phyloP scores from a whole-genome alignment of 306 rosid species.

The Dryas alaskensis region DNA sequence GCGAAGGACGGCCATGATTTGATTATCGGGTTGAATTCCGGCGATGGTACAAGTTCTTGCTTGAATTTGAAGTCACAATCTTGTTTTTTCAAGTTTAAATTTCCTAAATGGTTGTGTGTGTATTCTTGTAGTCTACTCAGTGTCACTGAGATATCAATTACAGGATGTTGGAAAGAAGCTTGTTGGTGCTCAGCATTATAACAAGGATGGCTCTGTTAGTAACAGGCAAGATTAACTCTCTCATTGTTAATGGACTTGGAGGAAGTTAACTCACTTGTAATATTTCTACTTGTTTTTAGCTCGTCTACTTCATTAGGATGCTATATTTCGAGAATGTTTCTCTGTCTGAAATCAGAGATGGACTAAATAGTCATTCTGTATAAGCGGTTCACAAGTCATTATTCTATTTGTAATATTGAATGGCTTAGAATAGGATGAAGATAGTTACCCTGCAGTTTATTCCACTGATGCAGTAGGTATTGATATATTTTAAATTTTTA shows the following conservation, averaged over 20 bases:
- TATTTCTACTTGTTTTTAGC: not conserved
- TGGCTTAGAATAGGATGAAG: not conserved
- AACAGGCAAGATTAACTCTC: slow-evolving; percentile 58
- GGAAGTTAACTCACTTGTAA: not conserved
- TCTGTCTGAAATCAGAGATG: not conserved
- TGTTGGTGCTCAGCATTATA: slow-evolving; percentile 91
- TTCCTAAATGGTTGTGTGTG: slow-evolving; percentile 32
- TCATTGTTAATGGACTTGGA: not conserved
- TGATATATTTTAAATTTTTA: not conserved
- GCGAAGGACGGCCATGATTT: slow-evolving; percentile 98
- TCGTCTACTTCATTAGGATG: slow-evolving; percentile 2
- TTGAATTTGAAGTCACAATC: slow-evolving; percentile 13
- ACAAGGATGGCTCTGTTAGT: slow-evolving; percentile 91
- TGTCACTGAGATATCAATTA: slow-evolving; percentile 95
- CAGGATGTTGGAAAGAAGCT: slow-evolving; percentile 98
- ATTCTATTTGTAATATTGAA: not conserved
- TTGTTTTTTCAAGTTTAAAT: slow-evolving; percentile 26
- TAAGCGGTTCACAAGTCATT: not conserved
- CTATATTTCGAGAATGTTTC: not conserved
- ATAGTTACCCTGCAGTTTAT: not conserved
- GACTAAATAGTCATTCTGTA: not conserved
- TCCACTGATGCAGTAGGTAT: not conserved
- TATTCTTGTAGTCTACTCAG: slow-evolving; percentile 81
- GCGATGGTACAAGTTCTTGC: slow-evolving; percentile 65
- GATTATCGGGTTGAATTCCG: slow-evolving; percentile 79